These are phyloP conservation scores for Platanus orientalis DNA, from an alignment of 164 flowering plant genomes.

Conservation along the genomic window DNA sequence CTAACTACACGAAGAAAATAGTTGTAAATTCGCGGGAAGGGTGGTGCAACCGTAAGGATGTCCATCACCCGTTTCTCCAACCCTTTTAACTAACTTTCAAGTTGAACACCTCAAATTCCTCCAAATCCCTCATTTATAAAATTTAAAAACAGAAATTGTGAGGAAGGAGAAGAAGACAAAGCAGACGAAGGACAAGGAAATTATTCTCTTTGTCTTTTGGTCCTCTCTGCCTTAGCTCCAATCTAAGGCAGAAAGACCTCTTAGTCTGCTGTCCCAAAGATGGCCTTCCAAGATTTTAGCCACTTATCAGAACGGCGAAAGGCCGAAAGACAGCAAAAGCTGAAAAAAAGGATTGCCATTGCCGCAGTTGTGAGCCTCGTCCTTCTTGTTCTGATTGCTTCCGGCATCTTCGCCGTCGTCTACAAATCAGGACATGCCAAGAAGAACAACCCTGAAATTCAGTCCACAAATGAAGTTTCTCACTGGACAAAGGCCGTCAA, in stretches of 20 bases:
- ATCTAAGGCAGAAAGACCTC: conserved; percentile 10
- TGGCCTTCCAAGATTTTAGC: conserved; percentile 26
- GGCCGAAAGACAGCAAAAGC: conserved; percentile 17
- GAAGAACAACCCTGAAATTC: not conserved
- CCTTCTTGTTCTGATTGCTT: conserved; percentile 2
- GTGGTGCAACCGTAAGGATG: conserved; percentile 7
- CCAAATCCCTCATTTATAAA: not conserved
- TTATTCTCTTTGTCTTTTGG: not conserved
- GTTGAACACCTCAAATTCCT: not conserved
- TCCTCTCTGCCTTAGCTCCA: conserved; percentile 14
- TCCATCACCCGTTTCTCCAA: conserved; percentile 16
- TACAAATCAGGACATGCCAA: conserved; percentile 2
- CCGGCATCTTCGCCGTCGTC: conserved; percentile 2
- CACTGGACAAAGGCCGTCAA: conserved; percentile 23
- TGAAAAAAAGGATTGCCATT: conserved; percentile 15
- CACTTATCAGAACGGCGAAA: conserved; percentile 23
- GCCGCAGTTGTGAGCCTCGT: conserved; percentile 1
- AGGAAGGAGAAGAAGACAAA: not conserved
- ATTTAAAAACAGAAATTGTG: not conserved
- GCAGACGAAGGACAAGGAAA: too few species aligned
- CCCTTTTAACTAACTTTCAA: conserved; percentile 20
- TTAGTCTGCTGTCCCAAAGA: conserved; percentile 4
- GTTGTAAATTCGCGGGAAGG: conserved; percentile 6
- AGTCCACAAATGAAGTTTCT: conserved; percentile 7
- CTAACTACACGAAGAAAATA: not conserved